Conservation (phyloP, 495 filamentous ascomycete species). For the Penicillium nucicola region DNA sequence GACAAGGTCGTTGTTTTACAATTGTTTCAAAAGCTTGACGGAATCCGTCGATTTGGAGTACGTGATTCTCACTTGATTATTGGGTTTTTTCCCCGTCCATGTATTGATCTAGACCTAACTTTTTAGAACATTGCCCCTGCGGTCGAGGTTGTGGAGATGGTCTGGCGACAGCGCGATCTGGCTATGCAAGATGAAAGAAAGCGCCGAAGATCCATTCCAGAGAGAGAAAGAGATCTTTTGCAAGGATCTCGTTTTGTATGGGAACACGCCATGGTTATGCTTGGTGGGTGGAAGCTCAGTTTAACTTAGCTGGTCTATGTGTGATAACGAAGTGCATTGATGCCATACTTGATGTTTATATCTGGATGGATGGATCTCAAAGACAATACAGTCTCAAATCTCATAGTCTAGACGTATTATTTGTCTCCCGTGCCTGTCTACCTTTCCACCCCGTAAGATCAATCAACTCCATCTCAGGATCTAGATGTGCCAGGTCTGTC, state of each 20-base stretch:
- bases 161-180: slow-evolving; percentile 21
- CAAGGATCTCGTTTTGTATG: slow-evolving; percentile 25
- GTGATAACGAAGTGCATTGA: no score
- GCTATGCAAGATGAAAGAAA: slow-evolving; percentile 22
- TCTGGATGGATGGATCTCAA: no score
- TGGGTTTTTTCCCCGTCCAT: slow-evolving; percentile 9
- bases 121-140: slow-evolving; percentile 30
- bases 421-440: slow-evolving; percentile 15
- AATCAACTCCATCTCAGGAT: slow-evolving; percentile 18
- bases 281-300: slow-evolving; percentile 23
- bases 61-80: no score
- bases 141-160: slow-evolving; percentile 26
- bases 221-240: background rate
- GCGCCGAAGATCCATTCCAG: slow-evolving; percentile 1
- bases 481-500: slow-evolving; percentile 21
- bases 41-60: slow-evolving; percentile 12
- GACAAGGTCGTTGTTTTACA: slow-evolving; percentile 17
- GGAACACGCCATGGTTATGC: slow-evolving; percentile 28
- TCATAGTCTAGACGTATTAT: slow-evolving; percentile 4
- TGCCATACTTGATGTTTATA: no score
- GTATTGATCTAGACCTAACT: slow-evolving; percentile 9
- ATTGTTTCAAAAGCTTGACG: slow-evolving; percentile 15
- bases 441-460: slow-evolving; percentile 23
- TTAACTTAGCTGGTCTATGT: slow-evolving; percentile 15
- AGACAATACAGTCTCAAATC: no score